These are phyloP conservation scores for Raphanus sativus DNA, from an alignment of 345 rosid species.

Conservation along the genomic window DNA sequence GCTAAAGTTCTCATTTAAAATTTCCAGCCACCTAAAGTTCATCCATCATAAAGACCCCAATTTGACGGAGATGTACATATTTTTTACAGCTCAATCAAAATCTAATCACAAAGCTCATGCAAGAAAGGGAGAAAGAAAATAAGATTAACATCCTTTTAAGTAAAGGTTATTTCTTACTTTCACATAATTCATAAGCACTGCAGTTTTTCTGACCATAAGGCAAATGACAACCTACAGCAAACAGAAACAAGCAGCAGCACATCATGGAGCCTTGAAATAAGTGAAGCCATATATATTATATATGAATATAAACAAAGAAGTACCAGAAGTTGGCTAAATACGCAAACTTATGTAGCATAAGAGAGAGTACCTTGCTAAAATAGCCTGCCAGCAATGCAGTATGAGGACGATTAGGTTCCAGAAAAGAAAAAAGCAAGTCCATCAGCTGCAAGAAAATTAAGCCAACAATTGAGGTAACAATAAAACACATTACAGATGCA, in stretches of 20 bases:
- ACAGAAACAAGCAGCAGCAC: slow-evolving; percentile 19
- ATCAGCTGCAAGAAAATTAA: slow-evolving; percentile 62
- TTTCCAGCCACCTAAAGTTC: neutral
- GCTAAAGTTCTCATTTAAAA: neutral
- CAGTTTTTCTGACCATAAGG: slow-evolving; percentile 92
- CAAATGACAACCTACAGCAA: slow-evolving; percentile 81
- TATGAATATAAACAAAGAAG: neutral
- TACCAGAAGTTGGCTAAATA: neutral
- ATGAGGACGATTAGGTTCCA: slow-evolving; percentile 83
- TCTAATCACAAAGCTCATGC: neutral
- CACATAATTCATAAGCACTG: slow-evolving; percentile 89
- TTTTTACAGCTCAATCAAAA: neutral
- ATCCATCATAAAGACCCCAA: neutral
- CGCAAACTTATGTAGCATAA: neutral
- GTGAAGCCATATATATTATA: slow-evolving; percentile 11
- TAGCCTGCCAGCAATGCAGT: slow-evolving; percentile 93
- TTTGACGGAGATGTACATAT: neutral
- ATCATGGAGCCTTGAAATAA: slow-evolving; percentile 12
- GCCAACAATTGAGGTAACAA: slow-evolving; percentile 25
- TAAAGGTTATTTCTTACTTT: slow-evolving; percentile 53
- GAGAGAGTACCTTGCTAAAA: slow-evolving; percentile 80
- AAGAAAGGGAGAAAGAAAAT: neutral
- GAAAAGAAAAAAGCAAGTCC: slow-evolving; percentile 89
- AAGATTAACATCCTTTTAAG: slow-evolving; percentile 2
- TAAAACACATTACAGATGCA: neutral